Conservation (phyloP, 805 yeast species). For the Starmerella lactis-condensi region DNA sequence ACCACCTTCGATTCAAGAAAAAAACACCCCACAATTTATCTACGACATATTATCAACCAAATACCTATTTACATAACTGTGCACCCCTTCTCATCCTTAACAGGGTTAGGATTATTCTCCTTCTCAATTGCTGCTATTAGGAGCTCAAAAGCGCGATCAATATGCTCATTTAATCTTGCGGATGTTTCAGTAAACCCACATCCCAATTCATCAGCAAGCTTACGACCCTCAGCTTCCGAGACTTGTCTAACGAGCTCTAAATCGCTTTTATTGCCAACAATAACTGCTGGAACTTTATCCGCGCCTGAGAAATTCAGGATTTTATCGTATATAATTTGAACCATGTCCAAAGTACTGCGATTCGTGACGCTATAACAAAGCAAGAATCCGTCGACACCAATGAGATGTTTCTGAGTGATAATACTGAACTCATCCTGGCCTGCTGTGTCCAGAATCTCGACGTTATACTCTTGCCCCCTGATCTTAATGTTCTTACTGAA, state of each 20-base stretch:
- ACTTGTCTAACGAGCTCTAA: conserved; percentile 44
- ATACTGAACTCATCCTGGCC: conserved; percentile 82
- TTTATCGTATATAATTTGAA: conserved; percentile 64
- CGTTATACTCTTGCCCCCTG: conserved; percentile 55
- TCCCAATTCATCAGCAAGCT: conserved; percentile 44
- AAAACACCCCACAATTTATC: too few species aligned
- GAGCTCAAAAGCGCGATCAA: conserved; percentile 40
- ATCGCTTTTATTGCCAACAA: conserved; percentile 65
- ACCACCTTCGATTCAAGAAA: too few species aligned
- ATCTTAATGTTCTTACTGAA: conserved; percentile 50
- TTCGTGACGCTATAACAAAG: conserved; percentile 69
- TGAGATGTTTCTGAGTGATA: conserved; percentile 57
- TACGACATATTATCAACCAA: too few species aligned
- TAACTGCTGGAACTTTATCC: conserved; percentile 54
- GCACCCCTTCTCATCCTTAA: conserved; percentile 34
- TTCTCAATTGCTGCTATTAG: conserved; percentile 45
- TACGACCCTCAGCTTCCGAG: conserved; percentile 37
- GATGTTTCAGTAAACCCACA: conserved; percentile 69
- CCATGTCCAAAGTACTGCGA: conserved; percentile 55
- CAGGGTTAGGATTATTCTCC: conserved; percentile 34
- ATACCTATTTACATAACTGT: conserved; percentile 23
- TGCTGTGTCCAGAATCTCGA: conserved; percentile 80
- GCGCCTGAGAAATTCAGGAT: conserved; percentile 45
- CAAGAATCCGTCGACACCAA: conserved; percentile 69
- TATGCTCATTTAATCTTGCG: conserved; percentile 63